Evolutionary conservation across 2,329 filamentous ascomycete species (phyloP), one percentile per base, ranked within the genome.

Genomic region (Venturia nashicola): DNA sequence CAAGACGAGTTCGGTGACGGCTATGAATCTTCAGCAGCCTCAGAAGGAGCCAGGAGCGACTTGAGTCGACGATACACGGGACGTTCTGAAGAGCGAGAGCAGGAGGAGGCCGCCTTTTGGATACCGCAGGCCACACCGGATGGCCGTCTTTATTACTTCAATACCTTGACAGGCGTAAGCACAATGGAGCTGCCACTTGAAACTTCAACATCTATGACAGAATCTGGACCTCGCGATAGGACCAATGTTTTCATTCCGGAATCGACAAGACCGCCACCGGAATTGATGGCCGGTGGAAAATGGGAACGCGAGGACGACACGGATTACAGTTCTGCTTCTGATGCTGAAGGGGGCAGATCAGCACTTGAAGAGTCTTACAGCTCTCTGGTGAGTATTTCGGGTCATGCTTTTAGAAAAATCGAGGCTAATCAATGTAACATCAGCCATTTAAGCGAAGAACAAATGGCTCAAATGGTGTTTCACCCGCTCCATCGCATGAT

Each of bases 61-160:
- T 12, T 61, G 27, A 65, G 70, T 65, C 73, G 71, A 46, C 73
- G 75, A 63, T 74, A 75, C 65, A 73, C 74, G 48, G 74, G 78
- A 65, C 75, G 90, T 61, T 86, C 88, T 6, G 82, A 91, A 61
- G 76, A 75, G 67, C 80, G 76, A 67, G 86, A 87, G 71, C 89
- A 90, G 71, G 92, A 94, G 69, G 87, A 93, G 73, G 91, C 93
- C 57, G 93, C 95, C 68, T 99, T 96, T 73, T 99, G 94, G 94
- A 96, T 99, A 69, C 94, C 94, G 20, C 94, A 99, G 78, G 94
- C 92, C 16, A 99, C 94, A 0, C 85, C 90, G 1, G 92, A 97
- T 73, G 94, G 94, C 63, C 84, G 92, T 64, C 77, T 99, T 32
- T 99, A 95, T 76, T 99, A 97, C 77, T 97, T 96, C 82, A 99